Percentiles rank a stretch among this genome's conserved stretches.
Evolutionary conservation across 352 stramenopile species (phyloP).

Genomic region (Phytophthora aleatoria): DNA sequence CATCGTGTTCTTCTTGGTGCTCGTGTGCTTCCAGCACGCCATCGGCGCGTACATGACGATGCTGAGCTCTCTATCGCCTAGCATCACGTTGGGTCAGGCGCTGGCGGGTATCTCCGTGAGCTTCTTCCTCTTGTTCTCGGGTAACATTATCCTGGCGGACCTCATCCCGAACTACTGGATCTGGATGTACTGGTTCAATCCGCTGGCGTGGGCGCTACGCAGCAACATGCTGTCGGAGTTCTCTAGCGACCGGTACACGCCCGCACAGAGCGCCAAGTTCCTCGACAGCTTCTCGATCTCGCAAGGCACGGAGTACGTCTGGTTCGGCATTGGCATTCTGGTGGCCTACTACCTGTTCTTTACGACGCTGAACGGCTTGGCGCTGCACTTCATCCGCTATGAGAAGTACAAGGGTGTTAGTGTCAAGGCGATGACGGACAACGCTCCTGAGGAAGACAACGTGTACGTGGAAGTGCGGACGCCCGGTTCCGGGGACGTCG

Average conservation of each 20-base stretch:
- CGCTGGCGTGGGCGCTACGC: constrained; percentile 49
- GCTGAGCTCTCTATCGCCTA: constrained; percentile 42
- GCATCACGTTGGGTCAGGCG: constrained; percentile 45
- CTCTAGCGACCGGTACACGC: constrained; percentile 26
- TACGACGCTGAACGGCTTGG: constrained; percentile 40
- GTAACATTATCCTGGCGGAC: constrained; percentile 57
- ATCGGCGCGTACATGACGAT: constrained; percentile 55
- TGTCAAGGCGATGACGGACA: constrained; percentile 22
- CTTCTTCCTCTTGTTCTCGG: constrained; percentile 63
- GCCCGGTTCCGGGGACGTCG: not conserved
- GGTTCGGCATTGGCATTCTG: constrained; percentile 40
- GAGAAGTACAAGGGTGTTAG: constrained; percentile 35
- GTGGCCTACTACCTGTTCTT: constrained; percentile 51
- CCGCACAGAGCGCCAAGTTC: constrained; percentile 4
- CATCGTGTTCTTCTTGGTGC: constrained; percentile 68
- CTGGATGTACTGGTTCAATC: constrained; percentile 48
- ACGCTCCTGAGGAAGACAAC: constrained; percentile 13
- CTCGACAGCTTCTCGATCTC: constrained; percentile 44
- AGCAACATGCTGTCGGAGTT: constrained; percentile 54
- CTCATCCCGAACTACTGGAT: constrained; percentile 50
- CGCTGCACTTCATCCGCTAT: constrained; percentile 50
- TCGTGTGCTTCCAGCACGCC: constrained; percentile 68
- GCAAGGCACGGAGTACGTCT: constrained; percentile 40
- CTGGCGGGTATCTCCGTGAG: constrained; percentile 43
- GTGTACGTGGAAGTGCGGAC: constrained; percentile 44